Conservation (phyloP, 805 yeast genomes). For the Saturnispora halmiae region DNA sequence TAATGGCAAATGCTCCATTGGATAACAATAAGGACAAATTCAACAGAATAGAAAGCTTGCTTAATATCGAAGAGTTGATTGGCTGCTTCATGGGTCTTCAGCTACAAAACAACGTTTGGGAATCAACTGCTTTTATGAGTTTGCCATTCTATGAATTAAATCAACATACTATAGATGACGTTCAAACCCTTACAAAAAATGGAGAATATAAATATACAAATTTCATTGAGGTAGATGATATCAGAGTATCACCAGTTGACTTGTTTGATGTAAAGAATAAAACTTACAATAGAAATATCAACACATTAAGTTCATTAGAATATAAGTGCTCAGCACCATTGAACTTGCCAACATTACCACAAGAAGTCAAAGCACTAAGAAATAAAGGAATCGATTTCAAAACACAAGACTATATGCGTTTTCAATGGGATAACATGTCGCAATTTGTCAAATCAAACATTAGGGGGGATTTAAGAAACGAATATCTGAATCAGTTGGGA, state of each 20-base stretch:
- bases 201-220: background rate
- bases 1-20: constrained; percentile 2
- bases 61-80: constrained; percentile 3
- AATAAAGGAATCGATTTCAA: constrained; percentile 16
- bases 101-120: constrained; percentile 33
- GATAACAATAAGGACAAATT: constrained; percentile 1
- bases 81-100: constrained; percentile 4
- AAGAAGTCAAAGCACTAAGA: constrained; percentile 46
- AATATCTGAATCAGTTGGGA: constrained; percentile 7
- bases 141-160: constrained; percentile 33
- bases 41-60: constrained; percentile 8
- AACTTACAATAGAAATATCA: background rate
- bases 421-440: constrained; percentile 1
- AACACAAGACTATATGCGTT: background rate
- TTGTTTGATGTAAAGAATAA: no score
- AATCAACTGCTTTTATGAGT: constrained; percentile 30
- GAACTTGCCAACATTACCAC: constrained; percentile 21
- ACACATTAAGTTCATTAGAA: background rate
- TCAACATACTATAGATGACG: constrained; percentile 1
- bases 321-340: background rate
- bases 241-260: no score
- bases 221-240: background rate
- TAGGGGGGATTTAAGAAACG: background rate
- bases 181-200: background rate
- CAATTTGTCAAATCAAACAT: background rate